A percentile compares a stretch with the other conserved stretches of the same genome.
phyloP scores from a whole-genome alignment of 768 basidiomycete genomes.

The Gyrodon lividus region DNA sequence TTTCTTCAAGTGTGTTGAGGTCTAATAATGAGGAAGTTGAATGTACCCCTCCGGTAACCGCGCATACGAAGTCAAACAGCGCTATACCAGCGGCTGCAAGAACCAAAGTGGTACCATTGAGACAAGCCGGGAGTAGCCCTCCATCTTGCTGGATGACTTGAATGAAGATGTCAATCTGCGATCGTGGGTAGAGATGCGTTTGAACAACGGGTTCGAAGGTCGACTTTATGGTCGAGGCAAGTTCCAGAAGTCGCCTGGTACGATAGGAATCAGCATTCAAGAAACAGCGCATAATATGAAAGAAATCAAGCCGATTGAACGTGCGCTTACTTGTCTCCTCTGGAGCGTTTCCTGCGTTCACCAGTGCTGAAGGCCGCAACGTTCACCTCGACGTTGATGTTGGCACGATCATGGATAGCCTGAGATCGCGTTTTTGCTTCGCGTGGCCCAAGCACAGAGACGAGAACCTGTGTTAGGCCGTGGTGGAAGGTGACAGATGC shows the following conservation, averaged over 20 bases:
- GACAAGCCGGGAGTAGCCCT: conserved; percentile 83
- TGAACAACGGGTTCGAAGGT: conserved; percentile 97
- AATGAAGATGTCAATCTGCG: conserved; percentile 91
- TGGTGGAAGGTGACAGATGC: conserved; percentile 83
- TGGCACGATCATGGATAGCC: conserved; percentile 83
- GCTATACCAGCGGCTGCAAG: conserved; percentile 90
- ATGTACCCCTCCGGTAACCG: conserved; percentile 85
- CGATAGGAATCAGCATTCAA: conserved; percentile 5
- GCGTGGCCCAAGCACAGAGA: conserved; percentile 88
- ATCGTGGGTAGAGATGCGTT: conserved; percentile 87
- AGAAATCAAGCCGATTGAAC: not conserved
- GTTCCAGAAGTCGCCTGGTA: conserved; percentile 78
- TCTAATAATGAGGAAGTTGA: conserved; percentile 81
- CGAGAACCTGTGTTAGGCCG: conserved; percentile 86
- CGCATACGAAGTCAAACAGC: conserved; percentile 86
- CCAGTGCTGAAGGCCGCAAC: conserved; percentile 86
- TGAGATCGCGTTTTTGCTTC: conserved; percentile 82
- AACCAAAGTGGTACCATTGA: conserved; percentile 94
- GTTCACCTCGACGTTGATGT: conserved; percentile 85
- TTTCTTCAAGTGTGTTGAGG: conserved; percentile 86
- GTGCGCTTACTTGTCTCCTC: conserved; percentile 81
- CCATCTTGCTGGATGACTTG: conserved; percentile 95
- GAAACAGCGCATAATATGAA: not conserved
- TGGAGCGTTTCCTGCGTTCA: conserved; percentile 70
- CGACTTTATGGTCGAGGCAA: conserved; percentile 82